Conservation (phyloP, 441 rosid species). For the Bruguiera hainesii region DNA sequence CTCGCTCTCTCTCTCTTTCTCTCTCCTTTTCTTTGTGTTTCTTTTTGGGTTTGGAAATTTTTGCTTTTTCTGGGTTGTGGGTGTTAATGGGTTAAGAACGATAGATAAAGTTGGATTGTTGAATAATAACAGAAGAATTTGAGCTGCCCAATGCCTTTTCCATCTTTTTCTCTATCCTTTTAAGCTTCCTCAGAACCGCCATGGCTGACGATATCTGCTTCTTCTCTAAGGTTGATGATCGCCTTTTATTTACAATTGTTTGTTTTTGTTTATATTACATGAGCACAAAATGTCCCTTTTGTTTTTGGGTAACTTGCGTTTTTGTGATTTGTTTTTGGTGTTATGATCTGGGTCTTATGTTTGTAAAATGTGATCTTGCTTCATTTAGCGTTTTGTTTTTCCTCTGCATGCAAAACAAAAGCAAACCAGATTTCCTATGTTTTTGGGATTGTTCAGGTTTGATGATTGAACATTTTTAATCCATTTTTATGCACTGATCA, state of each 20-base stretch:
- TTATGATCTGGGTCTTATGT: conserved; percentile 1
- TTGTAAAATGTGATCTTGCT: conserved; percentile 3
- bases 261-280: not conserved
- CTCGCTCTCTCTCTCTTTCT: conserved; percentile 15
- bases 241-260: not conserved
- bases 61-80: not conserved
- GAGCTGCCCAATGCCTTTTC: conserved; percentile 45
- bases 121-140: conserved; percentile 3
- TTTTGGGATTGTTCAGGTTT: not conserved
- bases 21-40: not conserved
- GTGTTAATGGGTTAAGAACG: not conserved
- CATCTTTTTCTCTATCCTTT: conserved; percentile 13
- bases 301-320: too few relatives aligned
- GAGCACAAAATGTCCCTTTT: not conserved
- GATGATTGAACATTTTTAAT: not conserved
- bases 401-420: conserved; percentile 4
- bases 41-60: not conserved
- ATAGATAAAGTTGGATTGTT: conserved; percentile 8
- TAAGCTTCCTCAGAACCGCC: conserved; percentile 25
- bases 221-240: conserved; percentile 27
- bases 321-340: not conserved
- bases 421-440: not conserved
- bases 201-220: conserved; percentile 27
- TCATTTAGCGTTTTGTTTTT: conserved; percentile 3
- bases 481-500: not conserved